phyloP scores from a whole-genome alignment of 2,329 filamentous ascomycete species.

The Diatrype stigma region DNA sequence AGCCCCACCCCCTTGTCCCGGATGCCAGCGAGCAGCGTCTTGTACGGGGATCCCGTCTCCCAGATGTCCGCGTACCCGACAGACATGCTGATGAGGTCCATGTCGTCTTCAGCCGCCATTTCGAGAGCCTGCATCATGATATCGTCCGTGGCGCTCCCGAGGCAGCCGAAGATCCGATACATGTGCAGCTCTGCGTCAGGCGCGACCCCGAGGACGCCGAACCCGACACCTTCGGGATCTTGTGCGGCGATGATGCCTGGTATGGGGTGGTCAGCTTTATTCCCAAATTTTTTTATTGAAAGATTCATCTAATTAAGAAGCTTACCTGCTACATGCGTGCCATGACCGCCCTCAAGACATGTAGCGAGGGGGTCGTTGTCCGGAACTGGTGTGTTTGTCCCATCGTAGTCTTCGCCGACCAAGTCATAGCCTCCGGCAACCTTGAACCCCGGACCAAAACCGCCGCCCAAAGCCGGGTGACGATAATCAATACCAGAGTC shows the following conservation, averaged over 20 bases:
- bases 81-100: conserved; percentile 4
- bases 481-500: conserved; percentile 7
- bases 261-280: background rate
- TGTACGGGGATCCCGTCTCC: background rate
- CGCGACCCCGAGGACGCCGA: conserved; percentile 3
- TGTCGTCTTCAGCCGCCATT: conserved; percentile 2
- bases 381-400: background rate
- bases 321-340: conserved; percentile 4
- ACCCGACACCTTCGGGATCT: background rate
- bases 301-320: too few species aligned
- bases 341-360: conserved; percentile 4
- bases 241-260: background rate
- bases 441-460: conserved; percentile 7
- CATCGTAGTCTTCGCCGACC: conserved; percentile 1
- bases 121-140: conserved; percentile 1
- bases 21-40: background rate
- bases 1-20: background rate
- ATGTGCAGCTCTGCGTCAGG: conserved; percentile 4
- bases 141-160: background rate
- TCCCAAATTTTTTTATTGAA: too few species aligned
- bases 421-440: conserved; percentile 3
- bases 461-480: conserved; percentile 5
- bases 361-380: conserved; percentile 2
- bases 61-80: background rate
- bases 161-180: conserved; percentile 4